Evolutionary conservation across 2,329 filamentous ascomycete species (phyloP).

Genomic region (Chrysoporthe puriensis): DNA sequence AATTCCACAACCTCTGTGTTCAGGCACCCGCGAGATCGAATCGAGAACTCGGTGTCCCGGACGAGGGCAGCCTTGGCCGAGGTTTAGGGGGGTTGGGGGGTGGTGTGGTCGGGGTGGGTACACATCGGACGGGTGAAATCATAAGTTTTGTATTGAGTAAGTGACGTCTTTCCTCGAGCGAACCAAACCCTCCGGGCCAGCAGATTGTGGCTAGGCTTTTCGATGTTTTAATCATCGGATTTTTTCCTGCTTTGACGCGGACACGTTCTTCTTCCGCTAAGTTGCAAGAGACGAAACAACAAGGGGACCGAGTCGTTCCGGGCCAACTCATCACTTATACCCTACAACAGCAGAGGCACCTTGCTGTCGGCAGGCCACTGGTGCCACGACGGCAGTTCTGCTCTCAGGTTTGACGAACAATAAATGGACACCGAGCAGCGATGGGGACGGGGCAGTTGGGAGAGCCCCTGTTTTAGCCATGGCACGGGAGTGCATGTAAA

Average conservation of each 20-base stretch:
- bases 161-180: constrained; percentile 4
- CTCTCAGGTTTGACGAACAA: neutral
- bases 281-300: too few relatives aligned
- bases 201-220: constrained; percentile 1
- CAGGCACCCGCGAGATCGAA: neutral
- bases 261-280: too few relatives aligned
- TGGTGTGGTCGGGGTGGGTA: neutral
- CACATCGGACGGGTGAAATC: constrained; percentile 20
- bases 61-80: neutral
- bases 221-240: too few relatives aligned
- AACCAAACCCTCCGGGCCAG: neutral
- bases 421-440: neutral
- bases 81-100: neutral
- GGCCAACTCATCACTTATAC: too few relatives aligned
- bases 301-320: too few relatives aligned
- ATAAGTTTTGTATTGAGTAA: constrained; percentile 16
- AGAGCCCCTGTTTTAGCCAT: constrained; percentile 19
- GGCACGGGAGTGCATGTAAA: constrained; percentile 10
- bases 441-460: neutral
- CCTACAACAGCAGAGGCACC: too few relatives aligned
- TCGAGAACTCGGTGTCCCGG: neutral
- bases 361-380: too few relatives aligned
- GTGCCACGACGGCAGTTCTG: neutral
- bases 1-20: neutral
- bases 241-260: too few relatives aligned